phyloP scores from a whole-genome alignment of 768 basidiomycete species.

The Naematelia encephala region DNA sequence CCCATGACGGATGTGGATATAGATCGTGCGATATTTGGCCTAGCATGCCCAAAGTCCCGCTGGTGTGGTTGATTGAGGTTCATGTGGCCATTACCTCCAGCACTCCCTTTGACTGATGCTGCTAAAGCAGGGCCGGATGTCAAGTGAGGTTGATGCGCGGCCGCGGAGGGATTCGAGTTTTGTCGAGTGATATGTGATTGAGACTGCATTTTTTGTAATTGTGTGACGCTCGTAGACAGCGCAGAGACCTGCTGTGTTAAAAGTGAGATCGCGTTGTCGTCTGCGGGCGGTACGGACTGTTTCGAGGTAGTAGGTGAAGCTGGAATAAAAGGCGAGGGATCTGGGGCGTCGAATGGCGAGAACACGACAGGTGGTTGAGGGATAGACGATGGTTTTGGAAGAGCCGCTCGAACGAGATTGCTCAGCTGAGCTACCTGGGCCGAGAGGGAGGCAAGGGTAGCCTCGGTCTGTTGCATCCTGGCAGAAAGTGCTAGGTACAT shows the following conservation, averaged over 20 bases:
- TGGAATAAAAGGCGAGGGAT: slow-evolving; percentile 20
- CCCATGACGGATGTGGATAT: slow-evolving; percentile 27
- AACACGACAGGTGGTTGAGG: slow-evolving; percentile 10
- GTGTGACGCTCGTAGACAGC: slow-evolving; percentile 46
- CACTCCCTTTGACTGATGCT: neutral
- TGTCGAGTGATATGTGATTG: slow-evolving; percentile 24
- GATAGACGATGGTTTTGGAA: neutral
- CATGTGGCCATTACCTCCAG: neutral
- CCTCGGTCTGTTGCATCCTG: slow-evolving; percentile 33
- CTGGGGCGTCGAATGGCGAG: slow-evolving; percentile 29
- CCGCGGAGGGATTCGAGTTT: neutral
- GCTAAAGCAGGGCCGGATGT: neutral
- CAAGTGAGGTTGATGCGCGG: slow-evolving; percentile 1
- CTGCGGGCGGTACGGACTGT: slow-evolving; percentile 2
- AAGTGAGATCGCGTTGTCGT: slow-evolving; percentile 17
- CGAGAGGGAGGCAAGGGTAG: slow-evolving; percentile 25
- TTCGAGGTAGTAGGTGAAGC: neutral
- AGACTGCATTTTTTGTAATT: slow-evolving; percentile 46
- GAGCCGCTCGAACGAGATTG: slow-evolving; percentile 11
- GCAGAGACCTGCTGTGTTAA: slow-evolving; percentile 47
- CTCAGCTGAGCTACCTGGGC: slow-evolving; percentile 33
- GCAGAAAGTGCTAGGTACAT: slow-evolving; percentile 32
- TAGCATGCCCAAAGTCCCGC: slow-evolving; percentile 5
- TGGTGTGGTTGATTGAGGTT: slow-evolving; percentile 1
- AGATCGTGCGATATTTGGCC: slow-evolving; percentile 26